These are phyloP conservation scores for Boletus semigastroideus DNA, from an alignment of 1,284 basidiomycete species.

Conservation along the genomic window DNA sequence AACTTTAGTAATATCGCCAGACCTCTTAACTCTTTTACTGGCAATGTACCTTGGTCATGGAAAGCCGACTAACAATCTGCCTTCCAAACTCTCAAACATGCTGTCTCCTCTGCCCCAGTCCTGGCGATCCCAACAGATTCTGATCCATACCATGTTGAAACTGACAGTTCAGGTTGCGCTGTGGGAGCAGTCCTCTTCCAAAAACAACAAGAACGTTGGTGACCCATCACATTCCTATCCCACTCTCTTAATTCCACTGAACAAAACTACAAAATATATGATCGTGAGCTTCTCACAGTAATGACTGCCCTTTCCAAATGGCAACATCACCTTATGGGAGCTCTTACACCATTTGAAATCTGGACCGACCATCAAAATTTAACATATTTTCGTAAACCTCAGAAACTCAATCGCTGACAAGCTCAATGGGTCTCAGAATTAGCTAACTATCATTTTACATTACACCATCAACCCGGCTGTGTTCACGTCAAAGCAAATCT, in stretches of 20 bases:
- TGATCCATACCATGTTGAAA: neutral
- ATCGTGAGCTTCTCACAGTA: no score
- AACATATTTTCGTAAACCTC: no score
- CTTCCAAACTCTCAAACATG: neutral
- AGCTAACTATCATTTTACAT: no score
- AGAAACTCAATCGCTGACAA: no score
- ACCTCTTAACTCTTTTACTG: neutral
- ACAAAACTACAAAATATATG: no score
- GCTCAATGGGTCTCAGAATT: no score
- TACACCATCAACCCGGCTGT: no score
- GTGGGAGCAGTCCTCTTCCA: neutral
- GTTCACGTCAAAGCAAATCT: no score
- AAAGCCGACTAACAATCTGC: accelerated
- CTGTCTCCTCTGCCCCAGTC: neutral
- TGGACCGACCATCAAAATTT: neutral
- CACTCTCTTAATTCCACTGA: neutral
- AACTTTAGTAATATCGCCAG: neutral
- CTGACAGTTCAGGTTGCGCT: neutral
- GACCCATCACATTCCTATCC: neutral
- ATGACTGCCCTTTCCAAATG: neutral
- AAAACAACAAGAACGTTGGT: neutral
- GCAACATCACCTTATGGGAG: neutral
- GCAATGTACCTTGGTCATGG: neutral
- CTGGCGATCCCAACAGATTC: neutral
- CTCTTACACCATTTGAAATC: neutral